phyloP scores from a whole-genome alignment of 768 basidiomycete genomes.

The Tephrocybe sp. region DNA sequence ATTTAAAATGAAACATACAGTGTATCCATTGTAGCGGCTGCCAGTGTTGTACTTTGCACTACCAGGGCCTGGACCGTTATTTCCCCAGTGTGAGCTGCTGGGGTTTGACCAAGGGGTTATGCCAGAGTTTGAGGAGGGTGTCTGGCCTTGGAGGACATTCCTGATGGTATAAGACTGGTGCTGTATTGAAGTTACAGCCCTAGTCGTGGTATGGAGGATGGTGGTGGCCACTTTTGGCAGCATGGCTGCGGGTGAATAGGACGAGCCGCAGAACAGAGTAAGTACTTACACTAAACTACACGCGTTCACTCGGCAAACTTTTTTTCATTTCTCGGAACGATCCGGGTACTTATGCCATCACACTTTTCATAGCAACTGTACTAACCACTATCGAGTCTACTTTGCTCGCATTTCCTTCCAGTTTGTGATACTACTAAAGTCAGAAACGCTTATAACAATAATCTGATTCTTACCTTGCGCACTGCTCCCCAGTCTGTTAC shows the following conservation, averaged over 20 bases:
- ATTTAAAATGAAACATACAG: slow-evolving; percentile 41
- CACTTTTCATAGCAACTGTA: slow-evolving; percentile 79
- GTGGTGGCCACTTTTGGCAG: slow-evolving; percentile 84
- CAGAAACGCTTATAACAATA: background rate
- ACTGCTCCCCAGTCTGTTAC: slow-evolving; percentile 73
- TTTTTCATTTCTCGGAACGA: slow-evolving; percentile 14
- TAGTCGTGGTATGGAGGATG: slow-evolving; percentile 71
- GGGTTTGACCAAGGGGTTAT: slow-evolving; percentile 43
- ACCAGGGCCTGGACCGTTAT: slow-evolving; percentile 65
- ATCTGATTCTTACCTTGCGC: slow-evolving; percentile 58
- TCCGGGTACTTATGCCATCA: slow-evolving; percentile 34
- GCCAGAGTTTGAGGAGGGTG: slow-evolving; percentile 42
- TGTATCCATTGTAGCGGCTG: slow-evolving; percentile 67
- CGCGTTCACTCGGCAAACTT: slow-evolving; percentile 14
- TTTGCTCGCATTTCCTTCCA: slow-evolving; percentile 45
- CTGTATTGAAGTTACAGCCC: slow-evolving; percentile 76
- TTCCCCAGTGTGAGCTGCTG: slow-evolving; percentile 48
- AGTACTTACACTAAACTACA: background rate
- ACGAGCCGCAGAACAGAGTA: background rate
- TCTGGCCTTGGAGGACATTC: slow-evolving; percentile 74
- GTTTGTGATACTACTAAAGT: slow-evolving; percentile 67
- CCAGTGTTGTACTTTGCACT: slow-evolving; percentile 73
- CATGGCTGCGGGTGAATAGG: slow-evolving; percentile 46
- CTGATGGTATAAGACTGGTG: slow-evolving; percentile 70
- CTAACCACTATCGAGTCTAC: slow-evolving; percentile 75